Conservation (phyloP, 768 basidiomycete species). For the Collybiopsis luxurians region DNA sequence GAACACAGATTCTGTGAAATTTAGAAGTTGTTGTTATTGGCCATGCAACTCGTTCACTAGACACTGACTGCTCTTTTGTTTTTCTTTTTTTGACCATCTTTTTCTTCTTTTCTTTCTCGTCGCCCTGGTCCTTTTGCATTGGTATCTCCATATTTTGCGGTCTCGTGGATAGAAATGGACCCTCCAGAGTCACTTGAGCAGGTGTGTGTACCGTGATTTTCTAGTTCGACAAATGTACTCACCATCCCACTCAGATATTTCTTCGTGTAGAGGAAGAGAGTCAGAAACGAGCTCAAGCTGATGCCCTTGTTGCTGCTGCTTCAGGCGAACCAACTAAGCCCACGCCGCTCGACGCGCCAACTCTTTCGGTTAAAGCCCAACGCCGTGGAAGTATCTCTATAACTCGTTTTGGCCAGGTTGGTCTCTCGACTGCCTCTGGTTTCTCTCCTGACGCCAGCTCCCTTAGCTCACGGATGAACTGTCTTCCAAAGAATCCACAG, state of each 20-base stretch:
- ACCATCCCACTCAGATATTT: constrained; percentile 42
- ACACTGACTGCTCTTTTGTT: background rate
- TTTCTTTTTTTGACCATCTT: background rate
- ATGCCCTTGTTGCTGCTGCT: constrained; percentile 11
- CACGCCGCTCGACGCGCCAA: constrained; percentile 20
- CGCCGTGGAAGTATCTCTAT: constrained; percentile 55
- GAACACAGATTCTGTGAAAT: background rate
- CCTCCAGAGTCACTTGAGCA: constrained; percentile 9
- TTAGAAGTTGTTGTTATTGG: background rate
- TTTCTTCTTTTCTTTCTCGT: background rate
- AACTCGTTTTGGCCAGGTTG: constrained; percentile 60
- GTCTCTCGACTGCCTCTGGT: constrained; percentile 12
- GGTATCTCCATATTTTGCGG: background rate
- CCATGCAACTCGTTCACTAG: background rate
- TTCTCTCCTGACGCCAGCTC: constrained; percentile 7
- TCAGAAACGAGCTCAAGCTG: constrained; percentile 44
- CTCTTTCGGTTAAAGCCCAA: constrained; percentile 27
- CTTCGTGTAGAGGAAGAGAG: constrained; percentile 55
- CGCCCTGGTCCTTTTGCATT: no score
- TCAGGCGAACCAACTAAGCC: constrained; percentile 1
- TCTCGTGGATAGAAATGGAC: constrained; percentile 1
- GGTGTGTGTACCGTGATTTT: background rate
- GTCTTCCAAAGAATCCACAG: constrained; percentile 18
- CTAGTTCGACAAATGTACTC: background rate
- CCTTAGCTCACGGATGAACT: constrained; percentile 14